Conservation (phyloP, 192 early-diverging fungal species). For the Gorgonomyces haynaldii region DNA sequence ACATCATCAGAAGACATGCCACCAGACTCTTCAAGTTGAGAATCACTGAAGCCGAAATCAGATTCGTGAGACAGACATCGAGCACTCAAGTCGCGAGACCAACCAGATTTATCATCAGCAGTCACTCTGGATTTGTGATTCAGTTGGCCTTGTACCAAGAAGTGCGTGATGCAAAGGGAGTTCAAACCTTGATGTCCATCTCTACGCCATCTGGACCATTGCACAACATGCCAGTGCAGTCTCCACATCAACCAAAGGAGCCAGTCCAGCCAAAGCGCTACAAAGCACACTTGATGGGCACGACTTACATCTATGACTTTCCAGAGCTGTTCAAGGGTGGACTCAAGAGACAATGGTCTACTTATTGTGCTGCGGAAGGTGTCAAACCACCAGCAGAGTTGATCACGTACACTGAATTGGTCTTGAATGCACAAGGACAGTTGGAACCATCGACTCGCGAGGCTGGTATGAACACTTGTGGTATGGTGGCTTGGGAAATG, state of each 20-base stretch:
- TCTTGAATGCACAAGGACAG: constrained; percentile 67
- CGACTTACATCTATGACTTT: constrained; percentile 98
- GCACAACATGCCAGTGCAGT: constrained; percentile 68
- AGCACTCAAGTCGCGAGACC: constrained; percentile 53
- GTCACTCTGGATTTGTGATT: constrained; percentile 83
- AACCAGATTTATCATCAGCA: constrained; percentile 83
- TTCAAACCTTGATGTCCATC: constrained; percentile 79
- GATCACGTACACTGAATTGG: constrained; percentile 73
- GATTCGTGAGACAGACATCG: constrained; percentile 74
- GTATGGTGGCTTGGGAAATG: constrained; percentile 95
- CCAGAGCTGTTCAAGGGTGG: constrained; percentile 91
- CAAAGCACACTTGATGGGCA: constrained; percentile 96
- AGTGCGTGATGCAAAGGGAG: constrained; percentile 62
- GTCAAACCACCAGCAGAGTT: constrained; percentile 43
- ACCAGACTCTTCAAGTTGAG: constrained; percentile 89
- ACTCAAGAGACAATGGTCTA: constrained; percentile 66
- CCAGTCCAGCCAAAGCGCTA: constrained; percentile 92
- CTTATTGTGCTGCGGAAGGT: constrained; percentile 8
- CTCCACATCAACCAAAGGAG: constrained; percentile 87
- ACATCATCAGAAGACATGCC: constrained; percentile 86
- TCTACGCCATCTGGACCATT: constrained; percentile 60
- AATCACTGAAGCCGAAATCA: constrained; percentile 91
- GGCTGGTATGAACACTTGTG: constrained; percentile 78
- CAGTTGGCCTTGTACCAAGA: constrained; percentile 91
- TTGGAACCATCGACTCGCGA: constrained; percentile 67